Evolutionary conservation across 2,329 filamentous ascomycete genomes (phyloP).

Genomic region (Dryadomyces quercus-mongolicae): DNA sequence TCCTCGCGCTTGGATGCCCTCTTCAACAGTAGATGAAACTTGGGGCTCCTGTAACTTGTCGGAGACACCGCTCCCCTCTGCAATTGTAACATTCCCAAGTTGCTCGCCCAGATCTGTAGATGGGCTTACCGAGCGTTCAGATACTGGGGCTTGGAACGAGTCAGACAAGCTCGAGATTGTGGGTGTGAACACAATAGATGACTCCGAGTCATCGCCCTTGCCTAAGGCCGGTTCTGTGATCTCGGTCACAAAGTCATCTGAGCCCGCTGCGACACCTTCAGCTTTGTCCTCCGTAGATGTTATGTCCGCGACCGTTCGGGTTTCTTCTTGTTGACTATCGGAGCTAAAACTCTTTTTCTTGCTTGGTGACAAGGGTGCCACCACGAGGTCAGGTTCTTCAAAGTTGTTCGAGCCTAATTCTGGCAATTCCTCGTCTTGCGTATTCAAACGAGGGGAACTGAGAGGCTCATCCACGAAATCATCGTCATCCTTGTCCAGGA

Average conservation of each 20-base stretch:
- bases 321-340: not conserved
- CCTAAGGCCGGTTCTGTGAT: conserved; percentile 11
- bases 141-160: conserved; percentile 2
- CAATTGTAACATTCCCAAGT: not conserved
- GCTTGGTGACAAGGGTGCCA: conserved; percentile 44
- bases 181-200: conserved; percentile 15
- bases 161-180: conserved; percentile 13
- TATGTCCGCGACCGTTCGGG: not conserved
- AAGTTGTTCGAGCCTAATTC: conserved; percentile 31
- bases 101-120: not conserved
- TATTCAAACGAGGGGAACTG: conserved; percentile 52
- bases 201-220: conserved; percentile 16
- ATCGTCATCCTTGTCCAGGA: conserved; percentile 50
- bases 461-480: conserved; percentile 71
- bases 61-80: not conserved
- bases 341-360: conserved; percentile 18
- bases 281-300: not conserved
- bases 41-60: not conserved
- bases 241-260: conserved; percentile 11
- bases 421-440: conserved; percentile 44
- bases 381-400: conserved; percentile 43
- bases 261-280: not conserved
- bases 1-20: no score
- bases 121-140: conserved; percentile 1
- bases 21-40: no score